A percentile compares a stretch with the other conserved stretches of the same genome.
Conservation (phyloP, 106 monocot genomes). For the Allium sativum region DNA sequence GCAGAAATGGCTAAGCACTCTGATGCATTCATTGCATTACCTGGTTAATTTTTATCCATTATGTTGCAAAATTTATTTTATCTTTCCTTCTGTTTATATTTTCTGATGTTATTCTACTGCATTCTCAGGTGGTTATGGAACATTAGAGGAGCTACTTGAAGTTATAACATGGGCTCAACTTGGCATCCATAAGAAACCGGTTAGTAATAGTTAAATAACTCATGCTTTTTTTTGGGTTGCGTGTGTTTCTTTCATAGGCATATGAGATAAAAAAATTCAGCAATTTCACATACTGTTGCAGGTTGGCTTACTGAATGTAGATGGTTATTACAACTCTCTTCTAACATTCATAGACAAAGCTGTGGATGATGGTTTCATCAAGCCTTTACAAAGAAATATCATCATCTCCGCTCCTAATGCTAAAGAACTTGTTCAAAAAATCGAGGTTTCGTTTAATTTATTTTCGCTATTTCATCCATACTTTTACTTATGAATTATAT, state of each 20-base stretch:
- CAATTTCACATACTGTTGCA: conserved; percentile 1
- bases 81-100: not conserved
- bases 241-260: too few species aligned
- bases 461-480: not conserved
- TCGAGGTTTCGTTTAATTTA: conserved; percentile 30
- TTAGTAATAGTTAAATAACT: conserved; percentile 1
- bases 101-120: not conserved
- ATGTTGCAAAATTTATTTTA: not conserved
- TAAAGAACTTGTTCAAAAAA: conserved; percentile 55
- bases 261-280: not conserved
- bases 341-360: conserved; percentile 83
- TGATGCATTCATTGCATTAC: conserved; percentile 79
- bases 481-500: not conserved
- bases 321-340: conserved; percentile 83
- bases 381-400: conserved; percentile 49
- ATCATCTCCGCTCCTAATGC: conserved; percentile 53
- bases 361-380: conserved; percentile 76
- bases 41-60: conserved; percentile 23
- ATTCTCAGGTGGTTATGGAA: conserved; percentile 37
- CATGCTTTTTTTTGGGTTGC: not conserved
- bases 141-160: conserved; percentile 77
- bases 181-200: conserved; percentile 81
- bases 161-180: conserved; percentile 88
- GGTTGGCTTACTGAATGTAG: conserved; percentile 89
- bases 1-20: conserved; percentile 74